Conservation (phyloP, 306 rosid species). For the Canavalia gladiata region DNA sequence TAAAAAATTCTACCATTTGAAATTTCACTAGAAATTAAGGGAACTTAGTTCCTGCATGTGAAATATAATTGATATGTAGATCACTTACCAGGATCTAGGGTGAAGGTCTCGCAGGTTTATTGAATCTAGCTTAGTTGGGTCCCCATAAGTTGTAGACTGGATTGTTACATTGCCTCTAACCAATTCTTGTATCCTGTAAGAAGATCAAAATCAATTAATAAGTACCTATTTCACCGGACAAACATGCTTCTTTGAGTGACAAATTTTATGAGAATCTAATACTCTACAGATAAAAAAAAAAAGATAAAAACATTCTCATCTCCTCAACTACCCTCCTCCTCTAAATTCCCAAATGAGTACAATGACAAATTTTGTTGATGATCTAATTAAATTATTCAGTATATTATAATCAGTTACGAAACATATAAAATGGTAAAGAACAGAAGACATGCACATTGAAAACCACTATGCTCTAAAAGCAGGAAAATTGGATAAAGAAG, state of each 20-base stretch:
- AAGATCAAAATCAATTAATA: conserved; percentile 43
- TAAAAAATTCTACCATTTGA: conserved; percentile 40
- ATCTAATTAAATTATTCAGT: conserved; percentile 6
- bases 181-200: conserved; percentile 76
- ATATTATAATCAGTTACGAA: not conserved
- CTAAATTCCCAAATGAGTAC: conserved; percentile 23
- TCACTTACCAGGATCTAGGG: conserved; percentile 77
- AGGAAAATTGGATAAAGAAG: conserved; percentile 14
- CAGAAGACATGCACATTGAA: not conserved
- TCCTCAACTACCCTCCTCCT: conserved; percentile 1
- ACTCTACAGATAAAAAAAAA: not conserved
- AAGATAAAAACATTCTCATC: not conserved
- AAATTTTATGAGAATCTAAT: conserved; percentile 2
- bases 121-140: conserved; percentile 70
- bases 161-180: conserved; percentile 57
- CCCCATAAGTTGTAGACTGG: conserved; percentile 65
- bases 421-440: conserved; percentile 12
- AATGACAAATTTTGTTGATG: not conserved
- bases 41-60: conserved; percentile 18
- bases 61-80: conserved; percentile 27
- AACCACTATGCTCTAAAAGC: conserved; percentile 24
- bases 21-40: conserved; percentile 35
- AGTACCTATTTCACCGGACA: not conserved
- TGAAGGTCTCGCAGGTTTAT: conserved; percentile 72
- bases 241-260: not conserved